Evolutionary conservation across 768 basidiomycete species (phyloP).

Genomic region (Russula sp.): DNA sequence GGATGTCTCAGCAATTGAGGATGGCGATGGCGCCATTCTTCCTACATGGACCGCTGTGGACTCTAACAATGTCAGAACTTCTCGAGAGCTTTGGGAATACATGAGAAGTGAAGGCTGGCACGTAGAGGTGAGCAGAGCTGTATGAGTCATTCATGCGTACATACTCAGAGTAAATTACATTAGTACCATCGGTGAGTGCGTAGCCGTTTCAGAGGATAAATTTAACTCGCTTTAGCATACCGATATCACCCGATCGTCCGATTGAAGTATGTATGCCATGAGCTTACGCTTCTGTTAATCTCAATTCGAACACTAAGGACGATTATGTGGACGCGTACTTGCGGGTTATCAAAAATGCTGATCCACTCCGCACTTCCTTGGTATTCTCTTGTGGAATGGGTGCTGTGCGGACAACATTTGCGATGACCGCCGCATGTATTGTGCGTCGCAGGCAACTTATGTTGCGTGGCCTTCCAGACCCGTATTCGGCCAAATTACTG

Average conservation of each 20-base stretch:
- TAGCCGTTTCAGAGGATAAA: slow-evolving; percentile 1
- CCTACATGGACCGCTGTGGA: slow-evolving; percentile 95
- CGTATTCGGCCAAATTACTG: slow-evolving; percentile 48
- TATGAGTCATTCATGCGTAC: slow-evolving; percentile 4
- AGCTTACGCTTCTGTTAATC: background rate
- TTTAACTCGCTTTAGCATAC: slow-evolving; percentile 49
- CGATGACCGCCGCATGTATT: slow-evolving; percentile 90
- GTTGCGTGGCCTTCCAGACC: slow-evolving; percentile 61
- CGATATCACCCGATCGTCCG: slow-evolving; percentile 88
- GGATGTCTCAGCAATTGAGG: slow-evolving; percentile 37
- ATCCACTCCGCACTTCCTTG: slow-evolving; percentile 73
- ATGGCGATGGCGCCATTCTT: slow-evolving; percentile 72
- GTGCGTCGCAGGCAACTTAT: slow-evolving; percentile 67
- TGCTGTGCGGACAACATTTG: slow-evolving; percentile 91
- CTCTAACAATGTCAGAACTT: slow-evolving; percentile 72
- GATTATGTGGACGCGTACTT: slow-evolving; percentile 95
- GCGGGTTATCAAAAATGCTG: slow-evolving; percentile 66
- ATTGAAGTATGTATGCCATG: slow-evolving; percentile 58
- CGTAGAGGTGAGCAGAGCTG: slow-evolving; percentile 57
- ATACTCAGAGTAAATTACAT: background rate
- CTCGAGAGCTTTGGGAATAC: slow-evolving; percentile 75
- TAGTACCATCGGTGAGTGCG: slow-evolving; percentile 66
- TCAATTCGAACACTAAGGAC: slow-evolving; percentile 41
- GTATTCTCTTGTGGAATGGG: slow-evolving; percentile 98
- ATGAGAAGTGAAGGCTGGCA: slow-evolving; percentile 83